Evolutionary conservation across 768 basidiomycete species (phyloP), one percentile per base, ranked within the genome.

Genomic region (Asterophora lycoperdoides): DNA sequence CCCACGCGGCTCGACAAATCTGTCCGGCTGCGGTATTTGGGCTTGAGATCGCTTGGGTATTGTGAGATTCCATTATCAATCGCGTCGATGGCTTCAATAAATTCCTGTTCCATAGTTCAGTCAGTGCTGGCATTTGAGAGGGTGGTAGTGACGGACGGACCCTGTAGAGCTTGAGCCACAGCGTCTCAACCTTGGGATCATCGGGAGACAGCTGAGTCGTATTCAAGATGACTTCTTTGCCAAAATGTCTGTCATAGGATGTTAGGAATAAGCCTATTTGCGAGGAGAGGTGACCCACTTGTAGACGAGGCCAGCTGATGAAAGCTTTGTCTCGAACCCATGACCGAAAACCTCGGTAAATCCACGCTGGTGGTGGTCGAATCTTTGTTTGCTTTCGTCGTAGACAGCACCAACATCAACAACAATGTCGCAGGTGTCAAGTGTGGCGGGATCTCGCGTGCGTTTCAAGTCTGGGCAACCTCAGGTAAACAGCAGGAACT

Each of bases 401-500:
- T 97, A 99, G 18, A 89, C 77, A 5, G 89, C 93, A 8, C 96
- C 94, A 42, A 99, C 93, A 62, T 99, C 95, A 18, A 98, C 92
- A 26, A 99, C 89, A 60, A 99, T 93, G 64, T 93, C 86, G 65
- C 94, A 93, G 5, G 81, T 74, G 51, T 83, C 83, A 29, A 94
- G 76, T 13, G 83, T 57, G 9, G 72, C 74, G 4, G 85, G 83
- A 61, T 92, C 86, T 35, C 92, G 78, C 34, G 76, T 83, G 33
- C 93, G 80, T 59, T 81, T 84, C 28, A 94, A 60, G 51, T 75
- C 83, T 84, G 58, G 34, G 46, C 28, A 35, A 20, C 13, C 4
- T 30, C 36, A 29, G 17, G 13, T 20, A 13, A 17, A 2, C n/a
- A n/a, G 19, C 9, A 10, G n/a, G 5, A 10, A 15, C 10, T 10